Conservation (phyloP, 1,139 yeast species). For the Kazachstania sp. region DNA sequence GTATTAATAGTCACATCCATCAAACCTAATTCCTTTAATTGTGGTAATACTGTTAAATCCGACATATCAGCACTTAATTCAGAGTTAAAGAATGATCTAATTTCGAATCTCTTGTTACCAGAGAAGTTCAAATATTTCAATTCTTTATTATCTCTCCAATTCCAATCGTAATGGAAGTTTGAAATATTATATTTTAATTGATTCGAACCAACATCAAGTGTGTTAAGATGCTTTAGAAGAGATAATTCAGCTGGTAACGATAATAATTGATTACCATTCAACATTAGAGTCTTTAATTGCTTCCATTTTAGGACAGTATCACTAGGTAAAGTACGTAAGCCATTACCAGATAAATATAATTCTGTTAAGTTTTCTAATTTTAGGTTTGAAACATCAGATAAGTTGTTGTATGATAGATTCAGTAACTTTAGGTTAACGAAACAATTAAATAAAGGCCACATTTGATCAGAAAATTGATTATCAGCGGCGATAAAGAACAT, state of each 20-base stretch:
- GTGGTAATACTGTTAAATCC: conserved; percentile 65
- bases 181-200: conserved; percentile 84
- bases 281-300: conserved; percentile 51
- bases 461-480: conserved; percentile 72
- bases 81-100: conserved; percentile 40
- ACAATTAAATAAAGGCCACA: conserved; percentile 59
- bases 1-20: conserved; percentile 94
- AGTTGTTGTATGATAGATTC: conserved; percentile 75
- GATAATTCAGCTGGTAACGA: conserved; percentile 87
- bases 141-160: conserved; percentile 81
- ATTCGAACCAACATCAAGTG: conserved; percentile 87
- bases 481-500: conserved; percentile 63
- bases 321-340: conserved; percentile 67
- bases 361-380: conserved; percentile 52
- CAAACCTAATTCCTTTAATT: conserved; percentile 68
- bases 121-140: conserved; percentile 79
- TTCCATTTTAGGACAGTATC: conserved; percentile 67
- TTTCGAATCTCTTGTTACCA: conserved; percentile 87
- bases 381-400: conserved; percentile 64
- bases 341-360: conserved; percentile 79
- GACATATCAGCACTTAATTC: conserved; percentile 44
- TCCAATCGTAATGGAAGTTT: conserved; percentile 96
- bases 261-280: conserved; percentile 79
- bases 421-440: conserved; percentile 53
- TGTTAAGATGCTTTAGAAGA: conserved; percentile 52